Conservation (phyloP, 1,139 yeast species). For the Wickerhamomyces sp. region DNA sequence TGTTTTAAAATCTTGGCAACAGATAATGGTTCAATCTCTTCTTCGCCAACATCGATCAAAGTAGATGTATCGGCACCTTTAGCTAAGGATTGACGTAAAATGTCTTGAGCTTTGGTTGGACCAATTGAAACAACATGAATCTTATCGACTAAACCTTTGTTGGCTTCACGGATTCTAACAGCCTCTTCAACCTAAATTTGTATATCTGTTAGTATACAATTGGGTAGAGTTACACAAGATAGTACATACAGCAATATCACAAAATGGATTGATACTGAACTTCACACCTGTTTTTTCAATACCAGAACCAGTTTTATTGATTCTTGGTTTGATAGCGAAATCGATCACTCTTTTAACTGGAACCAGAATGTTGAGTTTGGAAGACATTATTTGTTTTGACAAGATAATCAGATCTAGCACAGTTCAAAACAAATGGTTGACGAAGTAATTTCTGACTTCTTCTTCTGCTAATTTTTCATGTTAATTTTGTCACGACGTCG, state of each 20-base stretch:
- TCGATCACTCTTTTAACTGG: slow-evolving; percentile 96
- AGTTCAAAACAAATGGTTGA: too few species aligned
- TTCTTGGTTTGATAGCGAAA: slow-evolving; percentile 88
- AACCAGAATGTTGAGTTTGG: slow-evolving; percentile 55
- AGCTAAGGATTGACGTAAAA: slow-evolving; percentile 84
- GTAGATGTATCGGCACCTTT: slow-evolving; percentile 91
- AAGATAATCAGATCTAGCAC: not conserved
- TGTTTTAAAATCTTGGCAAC: slow-evolving; percentile 82
- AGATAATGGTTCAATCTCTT: slow-evolving; percentile 76
- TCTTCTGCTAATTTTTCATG: not conserved
- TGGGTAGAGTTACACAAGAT: too few species aligned
- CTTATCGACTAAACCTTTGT: slow-evolving; percentile 68
- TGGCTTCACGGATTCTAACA: slow-evolving; percentile 62
- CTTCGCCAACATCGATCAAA: slow-evolving; percentile 71
- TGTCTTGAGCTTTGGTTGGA: slow-evolving; percentile 80
- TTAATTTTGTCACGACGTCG: too few species aligned
- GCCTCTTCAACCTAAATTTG: slow-evolving; percentile 67
- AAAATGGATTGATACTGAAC: slow-evolving; percentile 92
- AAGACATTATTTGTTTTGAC: slow-evolving; percentile 2
- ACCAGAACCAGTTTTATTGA: slow-evolving; percentile 81
- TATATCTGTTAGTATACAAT: not conserved
- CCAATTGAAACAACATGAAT: slow-evolving; percentile 95
- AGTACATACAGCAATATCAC: slow-evolving; percentile 73
- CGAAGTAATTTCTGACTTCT: not conserved
- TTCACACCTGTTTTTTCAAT: slow-evolving; percentile 89